Evolutionary conservation across 257 asterid species (phyloP).

Genomic region (Vinca minor): DNA sequence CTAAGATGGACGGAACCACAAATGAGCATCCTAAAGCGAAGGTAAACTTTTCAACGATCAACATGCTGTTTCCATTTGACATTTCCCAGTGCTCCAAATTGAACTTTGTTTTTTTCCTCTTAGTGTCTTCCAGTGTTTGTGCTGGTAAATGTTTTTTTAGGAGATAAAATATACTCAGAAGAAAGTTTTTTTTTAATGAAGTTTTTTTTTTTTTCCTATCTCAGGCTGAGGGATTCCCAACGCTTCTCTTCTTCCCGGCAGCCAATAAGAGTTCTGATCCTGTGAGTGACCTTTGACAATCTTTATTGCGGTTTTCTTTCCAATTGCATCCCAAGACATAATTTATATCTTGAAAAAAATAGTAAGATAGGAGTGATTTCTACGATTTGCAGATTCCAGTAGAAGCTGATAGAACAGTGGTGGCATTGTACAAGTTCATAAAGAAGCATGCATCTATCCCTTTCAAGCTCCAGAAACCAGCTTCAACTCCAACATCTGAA

Average conservation of each 20-base stretch:
- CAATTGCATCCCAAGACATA: not conserved
- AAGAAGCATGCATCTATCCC: conserved; percentile 80
- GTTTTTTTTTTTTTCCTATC: conserved; percentile 4
- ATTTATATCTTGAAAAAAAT: not conserved
- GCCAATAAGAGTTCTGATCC: conserved; percentile 74
- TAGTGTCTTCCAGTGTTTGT: not conserved
- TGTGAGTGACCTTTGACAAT: conserved; percentile 39
- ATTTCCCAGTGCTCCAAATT: not conserved
- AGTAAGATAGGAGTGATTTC: not conserved
- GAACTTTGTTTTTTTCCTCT: not conserved
- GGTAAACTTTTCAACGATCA: conserved; percentile 32
- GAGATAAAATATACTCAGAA: not conserved
- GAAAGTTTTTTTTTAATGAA: not conserved
- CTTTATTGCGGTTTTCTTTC: not conserved
- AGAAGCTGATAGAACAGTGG: conserved; percentile 73
- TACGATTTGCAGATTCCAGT: conserved; percentile 50
- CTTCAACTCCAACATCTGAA: conserved; percentile 28
- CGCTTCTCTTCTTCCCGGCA: conserved; percentile 90
- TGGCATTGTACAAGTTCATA: conserved; percentile 72
- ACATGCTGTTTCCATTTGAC: not conserved
- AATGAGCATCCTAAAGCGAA: conserved; percentile 82
- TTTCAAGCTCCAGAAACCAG: conserved; percentile 69
- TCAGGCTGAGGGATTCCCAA: conserved; percentile 93
- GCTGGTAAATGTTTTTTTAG: not conserved
- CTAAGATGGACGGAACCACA: conserved; percentile 94